phyloP scores from a whole-genome alignment of 1,284 basidiomycete genomes.

The Tilletia walkeri region DNA sequence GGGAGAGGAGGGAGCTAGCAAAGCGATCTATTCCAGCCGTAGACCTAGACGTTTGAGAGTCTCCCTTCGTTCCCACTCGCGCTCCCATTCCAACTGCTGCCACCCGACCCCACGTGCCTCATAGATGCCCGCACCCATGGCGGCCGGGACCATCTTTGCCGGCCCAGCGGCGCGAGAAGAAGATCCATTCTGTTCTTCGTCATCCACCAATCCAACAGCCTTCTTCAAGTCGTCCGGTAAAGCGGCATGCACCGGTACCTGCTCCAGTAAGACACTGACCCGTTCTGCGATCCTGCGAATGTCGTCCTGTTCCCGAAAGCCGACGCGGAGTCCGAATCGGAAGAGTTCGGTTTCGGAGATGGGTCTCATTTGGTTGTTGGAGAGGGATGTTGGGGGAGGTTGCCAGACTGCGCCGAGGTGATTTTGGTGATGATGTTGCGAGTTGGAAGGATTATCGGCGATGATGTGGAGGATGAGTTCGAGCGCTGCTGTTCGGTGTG shows the following conservation, averaged over 20 bases:
- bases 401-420: constrained; percentile 13
- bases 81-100: constrained; percentile 17
- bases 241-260: constrained; percentile 4
- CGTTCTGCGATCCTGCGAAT: constrained; percentile 47
- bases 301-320: constrained; percentile 39
- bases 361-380: not conserved
- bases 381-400: not conserved
- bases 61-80: constrained; percentile 17
- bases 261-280: constrained; percentile 31
- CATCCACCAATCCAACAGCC: not conserved
- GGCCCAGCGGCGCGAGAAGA: not conserved
- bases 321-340: constrained; percentile 47
- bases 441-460: constrained; percentile 25
- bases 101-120: constrained; percentile 17
- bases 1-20: no score
- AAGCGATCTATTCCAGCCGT: constrained; percentile 3
- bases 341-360: constrained; percentile 53
- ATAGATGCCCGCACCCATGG: constrained; percentile 10
- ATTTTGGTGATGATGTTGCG: constrained; percentile 20
- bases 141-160: not conserved
- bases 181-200: not conserved
- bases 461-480: constrained; percentile 53
- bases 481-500: constrained; percentile 47
- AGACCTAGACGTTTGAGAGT: constrained; percentile 12
- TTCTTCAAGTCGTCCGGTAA: constrained; percentile 1